Evolutionary conservation across 1,284 basidiomycete genomes (phyloP), one percentile per base, ranked within the genome.

Genomic region (Fomitiporia mediterranea): DNA sequence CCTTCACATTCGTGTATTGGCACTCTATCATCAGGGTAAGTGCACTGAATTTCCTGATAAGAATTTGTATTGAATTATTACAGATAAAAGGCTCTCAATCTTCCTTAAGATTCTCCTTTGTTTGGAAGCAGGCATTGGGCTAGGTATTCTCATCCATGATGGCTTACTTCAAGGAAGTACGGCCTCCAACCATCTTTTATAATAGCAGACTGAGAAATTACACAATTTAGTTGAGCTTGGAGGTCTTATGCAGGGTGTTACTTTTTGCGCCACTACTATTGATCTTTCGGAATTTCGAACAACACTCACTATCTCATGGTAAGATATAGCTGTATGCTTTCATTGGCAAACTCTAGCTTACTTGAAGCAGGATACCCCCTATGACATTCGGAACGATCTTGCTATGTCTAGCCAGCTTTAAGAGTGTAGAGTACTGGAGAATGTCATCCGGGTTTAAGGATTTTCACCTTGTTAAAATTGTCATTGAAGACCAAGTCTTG

Each of bases 1-100:
- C 13, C 47, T 51, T n/a, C 19, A 34, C 8, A 30, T 56, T 7
- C 48, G 54, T 13, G 54, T 56, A 25, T 27, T 56, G 19, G 47
- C 54, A 30, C 47, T 56, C 19, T 52, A 52, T n/a, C 23, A 43
- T n/a, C 34, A 52, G 32, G 35, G 51, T 27, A 28, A 19, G 47
- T 35, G 13, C 23, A 2, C 47, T 34, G 4, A 8, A 23, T 27
- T 9, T n/a, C 19, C n/a, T n/a, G 6, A 34, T 7, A 17, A 15
- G 15, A 7, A 15, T 9, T 19, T n/a, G n/a, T n/a, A 7, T 15
- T 21, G 8, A 13, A 49, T 7, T 17, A 21, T 19, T 7, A 17
- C 9, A 49, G 47, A 49, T 6, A 49, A 17, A 19, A 32, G 11
- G 6, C n/a, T 49, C 7, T 30, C 34, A 8, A 8, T 49, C n/a